A percentile compares a stretch with the other conserved stretches of the same genome.
Conservation (phyloP, 2,329 filamentous ascomycete genomes). For the Nemania bipapillata region DNA sequence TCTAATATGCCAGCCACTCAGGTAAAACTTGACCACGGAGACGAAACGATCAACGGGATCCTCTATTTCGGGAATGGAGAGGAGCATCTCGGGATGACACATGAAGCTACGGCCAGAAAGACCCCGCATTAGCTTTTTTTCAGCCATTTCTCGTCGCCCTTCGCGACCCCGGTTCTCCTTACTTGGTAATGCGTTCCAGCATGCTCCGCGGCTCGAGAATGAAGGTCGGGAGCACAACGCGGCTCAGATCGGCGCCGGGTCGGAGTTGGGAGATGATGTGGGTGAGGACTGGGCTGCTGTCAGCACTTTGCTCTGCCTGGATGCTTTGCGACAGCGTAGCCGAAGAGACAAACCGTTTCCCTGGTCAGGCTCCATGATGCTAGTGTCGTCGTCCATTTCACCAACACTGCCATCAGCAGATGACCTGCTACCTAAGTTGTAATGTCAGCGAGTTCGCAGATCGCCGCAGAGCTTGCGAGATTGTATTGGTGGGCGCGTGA, state of each 20-base stretch:
- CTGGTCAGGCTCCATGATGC: slow-evolving; percentile 88
- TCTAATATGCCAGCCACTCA: slow-evolving; percentile 98
- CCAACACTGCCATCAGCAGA: slow-evolving; percentile 66
- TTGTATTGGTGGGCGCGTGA: slow-evolving; percentile 1
- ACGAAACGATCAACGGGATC: slow-evolving; percentile 91
- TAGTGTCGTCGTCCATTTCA: slow-evolving; percentile 75
- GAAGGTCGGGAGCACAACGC: slow-evolving; percentile 94
- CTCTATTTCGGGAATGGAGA: slow-evolving; percentile 86
- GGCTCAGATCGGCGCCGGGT: slow-evolving; percentile 92
- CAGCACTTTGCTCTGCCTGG: slow-evolving; percentile 23
- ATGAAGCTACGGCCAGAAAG: slow-evolving; percentile 77
- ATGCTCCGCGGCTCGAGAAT: slow-evolving; percentile 98
- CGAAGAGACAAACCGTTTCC: slow-evolving; percentile 77
- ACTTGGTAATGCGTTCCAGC: slow-evolving; percentile 99
- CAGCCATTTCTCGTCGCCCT: not conserved
- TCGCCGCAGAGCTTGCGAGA: not conserved
- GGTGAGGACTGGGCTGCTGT: slow-evolving; percentile 75
- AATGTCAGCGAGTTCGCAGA: slow-evolving; percentile 4
- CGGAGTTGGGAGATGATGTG: slow-evolving; percentile 98
- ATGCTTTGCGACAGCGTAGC: slow-evolving; percentile 4
- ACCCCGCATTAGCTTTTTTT: slow-evolving; percentile 31
- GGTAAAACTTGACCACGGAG: slow-evolving; percentile 95
- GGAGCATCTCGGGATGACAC: slow-evolving; percentile 95
- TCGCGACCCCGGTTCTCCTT: slow-evolving; percentile 52
- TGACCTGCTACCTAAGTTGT: slow-evolving; percentile 47